Conservation (phyloP, 306 rosid species). For the Pterocarpus santalinus region DNA sequence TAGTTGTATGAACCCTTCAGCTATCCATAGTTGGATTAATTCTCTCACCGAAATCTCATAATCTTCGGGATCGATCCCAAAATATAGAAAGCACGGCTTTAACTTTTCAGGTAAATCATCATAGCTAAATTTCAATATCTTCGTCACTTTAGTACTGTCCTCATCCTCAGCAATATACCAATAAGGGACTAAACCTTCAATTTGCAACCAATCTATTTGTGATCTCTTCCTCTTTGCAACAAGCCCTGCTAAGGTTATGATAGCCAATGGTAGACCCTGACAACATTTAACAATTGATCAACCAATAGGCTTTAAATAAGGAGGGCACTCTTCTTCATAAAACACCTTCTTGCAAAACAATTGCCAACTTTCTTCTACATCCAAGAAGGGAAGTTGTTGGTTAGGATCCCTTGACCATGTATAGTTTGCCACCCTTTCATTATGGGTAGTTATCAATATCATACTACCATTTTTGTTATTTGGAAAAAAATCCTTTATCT, state of each 20-base stretch:
- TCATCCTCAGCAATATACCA: neutral
- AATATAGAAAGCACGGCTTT: constrained; percentile 26
- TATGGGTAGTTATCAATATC: neutral
- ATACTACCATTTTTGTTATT: neutral
- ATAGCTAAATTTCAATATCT: constrained; percentile 23
- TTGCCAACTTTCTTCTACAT: neutral
- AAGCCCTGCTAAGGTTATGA: neutral
- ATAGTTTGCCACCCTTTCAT: neutral
- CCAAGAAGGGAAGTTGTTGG: neutral
- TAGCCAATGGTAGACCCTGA: neutral
- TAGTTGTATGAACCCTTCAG: constrained; percentile 28
- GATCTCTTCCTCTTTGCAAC: neutral
- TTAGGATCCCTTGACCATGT: neutral
- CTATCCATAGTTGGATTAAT: constrained; percentile 17
- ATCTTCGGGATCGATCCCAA: constrained; percentile 24
- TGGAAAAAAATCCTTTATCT: neutral
- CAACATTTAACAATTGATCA: neutral
- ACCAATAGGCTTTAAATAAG: neutral
- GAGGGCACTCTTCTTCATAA: neutral
- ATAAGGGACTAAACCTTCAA: neutral
- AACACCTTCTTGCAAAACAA: neutral
- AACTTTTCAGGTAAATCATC: constrained; percentile 9
- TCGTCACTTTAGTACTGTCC: neutral
- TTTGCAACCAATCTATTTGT: accelerated
- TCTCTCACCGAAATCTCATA: neutral